Evolutionary conservation across 192 early-diverging fungal genomes (phyloP).

Genomic region (Gonapodya sp.): DNA sequence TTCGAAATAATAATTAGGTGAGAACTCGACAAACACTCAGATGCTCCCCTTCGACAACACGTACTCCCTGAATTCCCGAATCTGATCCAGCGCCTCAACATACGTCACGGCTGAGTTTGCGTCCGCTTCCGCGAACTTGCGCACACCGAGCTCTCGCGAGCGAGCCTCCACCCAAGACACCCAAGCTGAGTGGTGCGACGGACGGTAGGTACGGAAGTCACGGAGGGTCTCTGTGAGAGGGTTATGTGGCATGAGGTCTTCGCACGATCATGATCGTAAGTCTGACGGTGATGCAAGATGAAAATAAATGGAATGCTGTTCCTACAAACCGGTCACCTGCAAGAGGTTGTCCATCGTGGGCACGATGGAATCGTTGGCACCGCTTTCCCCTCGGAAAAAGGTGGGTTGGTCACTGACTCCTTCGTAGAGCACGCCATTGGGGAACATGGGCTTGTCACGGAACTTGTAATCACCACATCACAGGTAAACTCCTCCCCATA

Average conservation of each 20-base stretch:
- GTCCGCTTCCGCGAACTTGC: constrained; percentile 51
- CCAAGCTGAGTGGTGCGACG: constrained; percentile 70
- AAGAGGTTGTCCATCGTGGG: constrained; percentile 80
- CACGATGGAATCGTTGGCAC: constrained; percentile 78
- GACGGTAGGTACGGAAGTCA: constrained; percentile 69
- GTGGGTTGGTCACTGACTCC: constrained; percentile 40
- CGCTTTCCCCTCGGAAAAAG: constrained; percentile 70
- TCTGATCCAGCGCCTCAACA: constrained; percentile 70
- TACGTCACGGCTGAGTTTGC: constrained; percentile 55
- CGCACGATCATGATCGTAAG: no score
- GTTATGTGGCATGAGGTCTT: constrained; percentile 63
- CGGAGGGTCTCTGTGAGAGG: constrained; percentile 64
- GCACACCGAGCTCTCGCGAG: constrained; percentile 37
- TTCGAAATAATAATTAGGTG: constrained; percentile 3
- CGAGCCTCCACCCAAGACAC: constrained; percentile 52
- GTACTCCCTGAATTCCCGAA: constrained; percentile 71
- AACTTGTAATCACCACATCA: no score
- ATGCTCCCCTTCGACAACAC: background rate
- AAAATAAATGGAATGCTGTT: no score
- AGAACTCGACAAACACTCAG: background rate
- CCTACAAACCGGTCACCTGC: constrained; percentile 71
- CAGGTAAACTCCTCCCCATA: no score
- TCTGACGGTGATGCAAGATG: no score
- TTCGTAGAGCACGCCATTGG: constrained; percentile 79
- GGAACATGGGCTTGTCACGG: constrained; percentile 64